Conservation (phyloP, 176 grass and related monocot genomes). For the Juncus inflexus region DNA sequence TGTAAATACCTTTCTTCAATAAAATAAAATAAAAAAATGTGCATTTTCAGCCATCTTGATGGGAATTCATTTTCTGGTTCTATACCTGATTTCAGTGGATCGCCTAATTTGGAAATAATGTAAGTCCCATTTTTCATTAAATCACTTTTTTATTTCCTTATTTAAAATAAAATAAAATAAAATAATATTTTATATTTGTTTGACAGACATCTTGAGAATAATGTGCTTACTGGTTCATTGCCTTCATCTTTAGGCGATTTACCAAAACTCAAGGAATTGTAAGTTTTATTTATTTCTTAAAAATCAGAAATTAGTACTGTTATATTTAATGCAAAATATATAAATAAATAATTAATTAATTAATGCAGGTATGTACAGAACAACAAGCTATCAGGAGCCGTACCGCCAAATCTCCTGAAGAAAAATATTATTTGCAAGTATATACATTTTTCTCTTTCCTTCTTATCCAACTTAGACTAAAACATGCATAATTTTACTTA, state of each 20-base stretch:
- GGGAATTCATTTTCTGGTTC: conserved; percentile 73
- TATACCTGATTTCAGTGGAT: conserved; percentile 84
- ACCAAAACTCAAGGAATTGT: conserved; percentile 83
- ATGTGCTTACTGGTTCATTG: conserved; percentile 61
- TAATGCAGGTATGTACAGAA: conserved; percentile 81
- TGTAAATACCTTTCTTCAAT: not conserved
- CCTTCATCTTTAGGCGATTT: conserved; percentile 66
- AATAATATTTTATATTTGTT: conserved; percentile 12
- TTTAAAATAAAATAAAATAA: too few species aligned
- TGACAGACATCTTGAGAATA: conserved; percentile 89
- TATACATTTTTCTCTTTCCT: conserved; percentile 7
- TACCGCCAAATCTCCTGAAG: conserved; percentile 59
- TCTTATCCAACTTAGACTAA: too few species aligned
- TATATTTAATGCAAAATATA: not conserved
- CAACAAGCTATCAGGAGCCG: conserved; percentile 64
- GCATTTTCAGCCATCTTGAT: conserved; percentile 58
- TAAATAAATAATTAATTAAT: not conserved
- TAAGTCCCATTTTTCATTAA: conserved; percentile 30
- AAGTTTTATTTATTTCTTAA: conserved; percentile 37
- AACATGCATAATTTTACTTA: too few species aligned
- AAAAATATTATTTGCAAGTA: conserved; percentile 84
- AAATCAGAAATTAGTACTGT: too few species aligned
- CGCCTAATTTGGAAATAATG: conserved; percentile 68
- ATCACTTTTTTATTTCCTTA: too few species aligned
- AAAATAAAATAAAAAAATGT: not conserved